Evolutionary conservation across 805 yeast species (phyloP).

Genomic region (Hanseniaspora nectarophila): DNA sequence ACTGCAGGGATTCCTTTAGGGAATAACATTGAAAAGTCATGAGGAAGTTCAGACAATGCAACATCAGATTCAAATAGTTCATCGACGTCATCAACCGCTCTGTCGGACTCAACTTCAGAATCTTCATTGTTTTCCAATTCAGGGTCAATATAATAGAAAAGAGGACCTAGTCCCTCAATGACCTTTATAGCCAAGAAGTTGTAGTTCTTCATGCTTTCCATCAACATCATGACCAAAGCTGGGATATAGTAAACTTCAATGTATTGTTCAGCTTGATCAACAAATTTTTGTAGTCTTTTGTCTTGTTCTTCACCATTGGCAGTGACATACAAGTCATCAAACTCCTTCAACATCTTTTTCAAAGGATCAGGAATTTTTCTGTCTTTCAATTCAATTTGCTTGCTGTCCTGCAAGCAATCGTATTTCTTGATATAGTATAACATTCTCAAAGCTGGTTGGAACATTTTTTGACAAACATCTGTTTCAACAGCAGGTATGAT

Average conservation of each 20-base stretch:
- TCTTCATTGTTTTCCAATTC: slow-evolving; percentile 21
- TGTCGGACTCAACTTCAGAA: slow-evolving; percentile 22
- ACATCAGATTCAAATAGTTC: background rate
- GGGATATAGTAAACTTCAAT: slow-evolving; percentile 29
- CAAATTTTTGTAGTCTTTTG: slow-evolving; percentile 29
- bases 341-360: slow-evolving; percentile 26
- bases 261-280: slow-evolving; percentile 30
- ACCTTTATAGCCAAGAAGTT: slow-evolving; percentile 27
- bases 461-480: slow-evolving; percentile 29
- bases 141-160: slow-evolving; percentile 27
- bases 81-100: slow-evolving; percentile 8
- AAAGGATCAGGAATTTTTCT: slow-evolving; percentile 29
- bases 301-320: slow-evolving; percentile 30
- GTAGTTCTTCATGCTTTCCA: slow-evolving; percentile 23
- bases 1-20: background rate
- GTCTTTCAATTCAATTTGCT: slow-evolving; percentile 26
- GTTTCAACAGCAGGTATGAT: slow-evolving; percentile 29
- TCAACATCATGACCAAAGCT: slow-evolving; percentile 25
- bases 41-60: background rate
- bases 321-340: slow-evolving; percentile 29
- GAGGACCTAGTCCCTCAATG: slow-evolving; percentile 29
- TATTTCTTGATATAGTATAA: slow-evolving; percentile 21
- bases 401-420: slow-evolving; percentile 24
- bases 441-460: slow-evolving; percentile 15
- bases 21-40: background rate